These are phyloP conservation scores for Ailanthus altissimus DNA, from an alignment of 345 rosid species.

Conservation along the genomic window DNA sequence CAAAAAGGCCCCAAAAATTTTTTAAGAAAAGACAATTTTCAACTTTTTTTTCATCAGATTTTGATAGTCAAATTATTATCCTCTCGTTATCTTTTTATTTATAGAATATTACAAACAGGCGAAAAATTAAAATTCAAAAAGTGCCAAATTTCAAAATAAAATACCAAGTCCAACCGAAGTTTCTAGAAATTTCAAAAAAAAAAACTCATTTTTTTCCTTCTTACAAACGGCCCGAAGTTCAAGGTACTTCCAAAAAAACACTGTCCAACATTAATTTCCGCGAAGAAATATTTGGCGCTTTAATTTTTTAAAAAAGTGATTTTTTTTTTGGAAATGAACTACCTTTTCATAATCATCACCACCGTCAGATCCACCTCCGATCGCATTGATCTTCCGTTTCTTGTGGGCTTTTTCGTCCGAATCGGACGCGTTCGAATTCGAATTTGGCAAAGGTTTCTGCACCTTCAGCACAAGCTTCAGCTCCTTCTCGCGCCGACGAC, in stretches of 20 bases:
- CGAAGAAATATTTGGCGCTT: slow-evolving; percentile 32
- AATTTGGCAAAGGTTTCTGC: slow-evolving; percentile 31
- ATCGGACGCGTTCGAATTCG: slow-evolving; percentile 34
- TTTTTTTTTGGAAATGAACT: slow-evolving; percentile 12
- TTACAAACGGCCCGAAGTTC: slow-evolving; percentile 44
- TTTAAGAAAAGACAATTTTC: slow-evolving; percentile 46
- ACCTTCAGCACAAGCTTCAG: slow-evolving; percentile 48
- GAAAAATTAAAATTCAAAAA: not conserved
- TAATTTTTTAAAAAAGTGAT: slow-evolving; percentile 7
- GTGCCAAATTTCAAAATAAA: slow-evolving; percentile 26
- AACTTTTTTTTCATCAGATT: slow-evolving; percentile 31
- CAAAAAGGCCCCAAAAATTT: slow-evolving; percentile 35
- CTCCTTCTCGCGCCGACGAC: slow-evolving; percentile 51
- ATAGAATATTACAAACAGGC: slow-evolving; percentile 12
- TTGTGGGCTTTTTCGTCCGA: slow-evolving; percentile 34
- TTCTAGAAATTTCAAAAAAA: slow-evolving; percentile 24
- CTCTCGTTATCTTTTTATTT: slow-evolving; percentile 15
- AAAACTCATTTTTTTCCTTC: not conserved
- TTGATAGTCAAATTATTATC: slow-evolving; percentile 28
- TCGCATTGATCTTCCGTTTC: slow-evolving; percentile 56
- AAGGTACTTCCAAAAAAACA: slow-evolving; percentile 36
- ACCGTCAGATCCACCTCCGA: slow-evolving; percentile 48
- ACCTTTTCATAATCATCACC: slow-evolving; percentile 44
- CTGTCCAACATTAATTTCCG: slow-evolving; percentile 22
- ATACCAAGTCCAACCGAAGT: slow-evolving; percentile 28